A percentile compares a stretch with the other conserved stretches of the same genome.
These are phyloP conservation scores for Yamadazyma takamatsuzukensis DNA, from an alignment of 805 yeast genomes.

Conservation along the genomic window DNA sequence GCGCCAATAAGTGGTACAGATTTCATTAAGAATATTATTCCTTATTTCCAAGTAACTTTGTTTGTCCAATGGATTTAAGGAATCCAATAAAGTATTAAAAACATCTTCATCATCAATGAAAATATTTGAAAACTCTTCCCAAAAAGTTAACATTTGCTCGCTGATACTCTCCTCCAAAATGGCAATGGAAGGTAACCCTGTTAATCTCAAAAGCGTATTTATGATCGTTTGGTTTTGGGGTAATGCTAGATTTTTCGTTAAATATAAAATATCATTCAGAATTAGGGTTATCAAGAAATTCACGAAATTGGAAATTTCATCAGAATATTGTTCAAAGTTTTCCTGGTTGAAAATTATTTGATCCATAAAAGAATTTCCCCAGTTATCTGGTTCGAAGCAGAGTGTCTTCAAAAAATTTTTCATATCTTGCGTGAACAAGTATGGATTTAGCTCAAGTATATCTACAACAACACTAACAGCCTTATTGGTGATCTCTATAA, in stretches of 20 bases:
- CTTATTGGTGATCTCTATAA: slow-evolving; percentile 17
- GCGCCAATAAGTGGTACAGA: slow-evolving; percentile 64
- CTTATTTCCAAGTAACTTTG: slow-evolving; percentile 14
- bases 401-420: slow-evolving; percentile 24
- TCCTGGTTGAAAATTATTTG: slow-evolving; percentile 27
- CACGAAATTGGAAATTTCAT: slow-evolving; percentile 40
- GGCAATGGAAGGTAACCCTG: slow-evolving; percentile 56
- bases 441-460: slow-evolving; percentile 43
- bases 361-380: slow-evolving; percentile 42
- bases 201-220: slow-evolving; percentile 47
- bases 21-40: slow-evolving; percentile 41
- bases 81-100: slow-evolving; percentile 10
- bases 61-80: slow-evolving; percentile 10
- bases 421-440: slow-evolving; percentile 26
- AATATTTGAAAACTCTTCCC: slow-evolving; percentile 64
- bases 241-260: slow-evolving; percentile 38
- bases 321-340: slow-evolving; percentile 22
- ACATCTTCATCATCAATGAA: slow-evolving; percentile 47
- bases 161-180: slow-evolving; percentile 54
- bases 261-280: slow-evolving; percentile 42
- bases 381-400: slow-evolving; percentile 37
- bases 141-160: slow-evolving; percentile 55
- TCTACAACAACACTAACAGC: slow-evolving; percentile 39
- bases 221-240: slow-evolving; percentile 38
- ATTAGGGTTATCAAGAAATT: slow-evolving; percentile 44